Evolutionary conservation across 805 yeast genomes (phyloP), one percentile per base, ranked within the genome.

Genomic region (Sungouiozyma intestinalis): DNA sequence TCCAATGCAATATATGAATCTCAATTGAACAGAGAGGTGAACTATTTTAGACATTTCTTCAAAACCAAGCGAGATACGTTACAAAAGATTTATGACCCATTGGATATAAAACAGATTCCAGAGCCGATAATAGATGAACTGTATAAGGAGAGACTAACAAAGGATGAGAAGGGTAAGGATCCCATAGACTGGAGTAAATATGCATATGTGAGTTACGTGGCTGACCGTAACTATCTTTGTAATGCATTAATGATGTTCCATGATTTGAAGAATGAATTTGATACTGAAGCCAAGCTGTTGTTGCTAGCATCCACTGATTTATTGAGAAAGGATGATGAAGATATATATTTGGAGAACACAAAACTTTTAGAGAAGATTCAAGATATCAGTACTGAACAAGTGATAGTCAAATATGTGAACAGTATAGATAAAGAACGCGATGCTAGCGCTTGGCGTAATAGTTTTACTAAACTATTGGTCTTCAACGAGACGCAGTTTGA

Each of bases 141-240:
- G 4, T 58, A 57, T 36, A 36, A 40, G 6, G 15, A 34, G 11
- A 39, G 41, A 16, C 20, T 53, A 27, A 40, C 45, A 4, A 39
- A 38, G 13, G 45, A 36, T 6, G 37, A 44, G 4, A 43, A 49
- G 11, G 46, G 47, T 1, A 21, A 45, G 7, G 45, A 53, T 2
- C 36, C 41, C 0, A 58, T 69, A 2, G 60, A 68, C 31, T 72
- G 77, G 77, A 35, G 56, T 1, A 61, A 64, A 42, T 63, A 57
- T 34, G 84, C 82, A 0, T 79, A 79, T 52, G 74, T 77, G 4
- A 74, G 74, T 40, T 79, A 79, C 55, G 82, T 81, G 3, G 76
- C 85, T 0, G 64, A 70, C 42, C 49, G 63, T 8, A 62, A 66
- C 17, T 75, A 78, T 48, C 55, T 78, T 41, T 72, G 78, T 46